Base-by-base conservation (phyloP, 2,329 filamentous ascomycete species). In the Penicillium sp. region DNA sequence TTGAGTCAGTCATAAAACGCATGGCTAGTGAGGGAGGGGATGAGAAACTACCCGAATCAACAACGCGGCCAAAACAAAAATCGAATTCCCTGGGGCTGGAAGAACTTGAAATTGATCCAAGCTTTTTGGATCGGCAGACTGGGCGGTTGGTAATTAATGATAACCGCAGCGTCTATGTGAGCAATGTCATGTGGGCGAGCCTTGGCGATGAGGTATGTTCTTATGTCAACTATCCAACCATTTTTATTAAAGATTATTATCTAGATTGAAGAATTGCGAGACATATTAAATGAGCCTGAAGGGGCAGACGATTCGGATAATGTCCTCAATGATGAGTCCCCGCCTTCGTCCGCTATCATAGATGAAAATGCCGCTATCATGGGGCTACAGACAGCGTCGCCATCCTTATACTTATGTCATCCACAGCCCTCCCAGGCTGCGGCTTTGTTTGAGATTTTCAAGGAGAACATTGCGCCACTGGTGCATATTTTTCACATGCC, bases 151-250 rank as follows among this genome's bases (percentile, higher is more conserved):
- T 86, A 2, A 79, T 86, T 45, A 82, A 83, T 54, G 81, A 85
- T 57, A 82, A 81, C 26, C 78, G 79, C 57, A 85, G 81, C 63
- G 75, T 82, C 49, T 86, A 86, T 69, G 81, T 86, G 63, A 86
- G 83, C 68, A 85, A 82, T 63, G 80, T 80, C 26, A 82, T 86
- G 59, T 86, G 83, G 82, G 82, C 82, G 4, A 83, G 77, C 61
- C 71, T 87, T 55, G 83, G 81, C 57, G 52, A 49, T n/a, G 56
- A 58, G 76, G 33, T 37, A 37, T 37, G 33, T 37, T 18, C 6
- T 18, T 18, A n/a, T 7, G n/a, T 18, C 3, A n/a, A 11, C 1
- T 37, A 4, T 18, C 7, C 3, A 18, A 1, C 2, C 0, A 4
- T 37, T 11, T 18, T 2, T 4, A 18, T 37, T 37, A 37, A n/a